A percentile compares a stretch with the other conserved stretches of the same genome.
phyloP scores from a whole-genome alignment of 805 yeast genomes.

The Zygotorulaspora sp. region DNA sequence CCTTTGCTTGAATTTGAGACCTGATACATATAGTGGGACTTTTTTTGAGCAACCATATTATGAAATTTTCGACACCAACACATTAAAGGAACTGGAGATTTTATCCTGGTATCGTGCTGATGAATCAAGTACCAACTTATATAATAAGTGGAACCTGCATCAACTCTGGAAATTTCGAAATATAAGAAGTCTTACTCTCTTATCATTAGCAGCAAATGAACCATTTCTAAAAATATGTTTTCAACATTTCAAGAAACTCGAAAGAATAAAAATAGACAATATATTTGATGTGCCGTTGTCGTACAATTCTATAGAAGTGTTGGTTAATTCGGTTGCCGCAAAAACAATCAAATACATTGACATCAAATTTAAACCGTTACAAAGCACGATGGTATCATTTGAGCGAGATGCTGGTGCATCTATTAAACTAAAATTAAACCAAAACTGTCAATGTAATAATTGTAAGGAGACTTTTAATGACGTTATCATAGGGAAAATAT shows the following conservation, averaged over 20 bases:
- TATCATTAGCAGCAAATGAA: slow-evolving; percentile 31
- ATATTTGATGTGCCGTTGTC: slow-evolving; percentile 26
- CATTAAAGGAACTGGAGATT: slow-evolving; percentile 33
- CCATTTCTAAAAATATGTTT: slow-evolving; percentile 27
- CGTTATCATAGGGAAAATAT: slow-evolving; percentile 31
- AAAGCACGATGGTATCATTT: slow-evolving; percentile 22
- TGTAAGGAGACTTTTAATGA: slow-evolving; percentile 27
- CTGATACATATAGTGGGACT: slow-evolving; percentile 23
- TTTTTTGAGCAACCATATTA: slow-evolving; percentile 16
- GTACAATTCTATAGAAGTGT: slow-evolving; percentile 17
- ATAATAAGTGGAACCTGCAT: slow-evolving; percentile 25
- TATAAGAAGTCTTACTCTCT: slow-evolving; percentile 32
- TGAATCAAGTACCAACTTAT: slow-evolving; percentile 20
- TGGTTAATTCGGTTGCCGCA: slow-evolving; percentile 24
- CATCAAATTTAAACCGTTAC: slow-evolving; percentile 26
- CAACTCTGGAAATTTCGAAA: slow-evolving; percentile 32
- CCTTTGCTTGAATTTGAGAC: slow-evolving; percentile 28
- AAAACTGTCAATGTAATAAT: slow-evolving; percentile 26
- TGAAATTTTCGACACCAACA: slow-evolving; percentile 33
- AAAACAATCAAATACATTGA: slow-evolving; percentile 34
- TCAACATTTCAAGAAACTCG: slow-evolving; percentile 22
- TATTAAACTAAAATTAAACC: slow-evolving; percentile 17
- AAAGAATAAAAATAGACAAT: slow-evolving; percentile 36
- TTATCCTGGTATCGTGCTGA: slow-evolving; percentile 38
- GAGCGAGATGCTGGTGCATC: slow-evolving; percentile 20